Evolutionary conservation across 495 filamentous ascomycete species (phyloP).

Genomic region (Talaromyces borbonicus): DNA sequence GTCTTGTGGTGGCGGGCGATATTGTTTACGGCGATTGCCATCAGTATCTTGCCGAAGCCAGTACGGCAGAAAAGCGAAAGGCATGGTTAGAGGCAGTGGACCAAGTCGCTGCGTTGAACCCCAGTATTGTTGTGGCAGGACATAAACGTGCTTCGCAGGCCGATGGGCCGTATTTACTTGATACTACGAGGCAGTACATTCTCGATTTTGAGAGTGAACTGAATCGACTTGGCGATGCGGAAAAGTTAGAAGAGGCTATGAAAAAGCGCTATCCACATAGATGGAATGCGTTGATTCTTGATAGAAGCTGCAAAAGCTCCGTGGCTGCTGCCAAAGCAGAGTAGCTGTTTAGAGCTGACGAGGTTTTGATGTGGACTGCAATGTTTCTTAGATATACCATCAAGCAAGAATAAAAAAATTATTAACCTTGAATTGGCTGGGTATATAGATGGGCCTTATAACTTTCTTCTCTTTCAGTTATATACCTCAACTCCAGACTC

Average conservation of each 20-base stretch:
- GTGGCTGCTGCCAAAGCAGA: too few relatives aligned
- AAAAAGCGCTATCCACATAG: conserved; percentile 9
- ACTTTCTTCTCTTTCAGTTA: too few relatives aligned
- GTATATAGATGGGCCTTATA: too few relatives aligned
- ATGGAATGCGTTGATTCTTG: conserved; percentile 6
- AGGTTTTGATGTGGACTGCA: too few relatives aligned
- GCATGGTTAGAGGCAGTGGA: conserved; percentile 25
- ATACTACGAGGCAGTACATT: conserved; percentile 10
- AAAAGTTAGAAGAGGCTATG: conserved; percentile 6
- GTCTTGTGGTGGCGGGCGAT: conserved; percentile 22
- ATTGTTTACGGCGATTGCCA: conserved; percentile 28
- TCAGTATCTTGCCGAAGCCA: conserved; percentile 23
- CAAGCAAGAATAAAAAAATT: too few relatives aligned
- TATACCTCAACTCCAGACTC: too few relatives aligned
- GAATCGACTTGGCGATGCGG: conserved; percentile 6
- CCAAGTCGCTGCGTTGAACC: conserved; percentile 20
- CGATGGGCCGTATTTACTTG: conserved; percentile 8
- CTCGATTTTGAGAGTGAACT: conserved; percentile 6
- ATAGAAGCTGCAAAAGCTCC: conserved; percentile 1
- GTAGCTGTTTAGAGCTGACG: too few relatives aligned
- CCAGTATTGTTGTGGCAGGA: conserved; percentile 10
- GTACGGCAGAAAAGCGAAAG: conserved; percentile 14
- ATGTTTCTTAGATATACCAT: too few relatives aligned
- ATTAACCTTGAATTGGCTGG: too few relatives aligned
- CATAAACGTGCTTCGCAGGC: conserved; percentile 9